Evolutionary conservation across 306 rosid species (phyloP), one percentile per base, ranked within the genome.

Genomic region (Mimosa bimucronata): DNA sequence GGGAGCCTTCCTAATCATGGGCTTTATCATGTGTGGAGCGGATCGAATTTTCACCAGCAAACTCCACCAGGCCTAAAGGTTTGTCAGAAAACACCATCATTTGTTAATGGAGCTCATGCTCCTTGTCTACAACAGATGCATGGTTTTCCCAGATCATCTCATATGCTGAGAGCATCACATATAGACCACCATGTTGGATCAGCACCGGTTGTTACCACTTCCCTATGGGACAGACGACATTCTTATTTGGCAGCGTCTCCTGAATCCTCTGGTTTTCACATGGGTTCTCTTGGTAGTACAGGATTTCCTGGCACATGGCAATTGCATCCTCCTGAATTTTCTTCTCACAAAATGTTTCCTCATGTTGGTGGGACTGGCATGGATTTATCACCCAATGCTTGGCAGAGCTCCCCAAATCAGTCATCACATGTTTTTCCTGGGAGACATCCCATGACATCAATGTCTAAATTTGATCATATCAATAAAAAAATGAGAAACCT

Each of bases 181-280:
- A 53, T 89, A 37, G 88, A 84, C 31, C 93, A 85, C 64, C 97
- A 87, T 68, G 92, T 90, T 76, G 97, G 97, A 75, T 92, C 95
- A 57, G 97, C 97, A 48, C 97, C 97, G 1, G 90, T 86, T 66
- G 86, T 90, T 70, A 90, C 92, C 8, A 89, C 89, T 75, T 90
- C 95, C 15, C 89, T 87, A 13, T 92, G 97, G 97, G 95, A 90
- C 71, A 88, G 89, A 75, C 90, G 79, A 30, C 87, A 75, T 73
- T 81, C 91, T 73, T 92, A 80, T 89, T 76, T 83, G 82, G 88
- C 87, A 76, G 92, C 85, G 83, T 90, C 97, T 80, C 90, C 95
- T 76, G 95, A 89, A 38, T 81, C 87, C 70, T 86, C 95, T 77
- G 87, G 90, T 73, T 87, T 88, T 75, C 89, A 82, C 81, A 46